Evolutionary conservation across 306 rosid species (phyloP).

Genomic region (Castanea crenata): DNA sequence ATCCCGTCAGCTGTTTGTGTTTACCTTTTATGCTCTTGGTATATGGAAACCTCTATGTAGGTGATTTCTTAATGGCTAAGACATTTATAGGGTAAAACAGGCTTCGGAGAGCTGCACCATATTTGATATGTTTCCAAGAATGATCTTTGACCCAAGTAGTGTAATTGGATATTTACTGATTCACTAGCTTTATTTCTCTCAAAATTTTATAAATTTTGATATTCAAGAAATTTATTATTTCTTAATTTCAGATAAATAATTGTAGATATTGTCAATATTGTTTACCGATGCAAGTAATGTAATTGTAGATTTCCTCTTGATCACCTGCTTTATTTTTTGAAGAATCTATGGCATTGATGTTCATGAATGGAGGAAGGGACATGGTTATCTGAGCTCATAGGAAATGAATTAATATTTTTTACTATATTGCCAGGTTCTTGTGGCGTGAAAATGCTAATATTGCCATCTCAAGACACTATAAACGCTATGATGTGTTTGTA

Average conservation of each 20-base stretch:
- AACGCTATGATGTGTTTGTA: slow-evolving; percentile 85
- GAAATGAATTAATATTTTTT: not conserved
- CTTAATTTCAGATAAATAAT: not conserved
- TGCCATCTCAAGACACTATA: slow-evolving; percentile 94
- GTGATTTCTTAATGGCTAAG: not conserved
- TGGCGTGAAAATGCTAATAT: slow-evolving; percentile 90
- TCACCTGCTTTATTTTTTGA: slow-evolving; percentile 1
- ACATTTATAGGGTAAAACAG: not conserved
- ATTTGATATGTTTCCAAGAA: not conserved
- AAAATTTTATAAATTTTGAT: not conserved
- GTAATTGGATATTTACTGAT: not conserved
- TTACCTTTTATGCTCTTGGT: slow-evolving; percentile 15
- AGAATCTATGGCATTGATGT: slow-evolving; percentile 1
- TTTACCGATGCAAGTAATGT: not conserved
- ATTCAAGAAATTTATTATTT: not conserved
- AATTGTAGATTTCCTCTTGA: not conserved
- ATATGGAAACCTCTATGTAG: not conserved
- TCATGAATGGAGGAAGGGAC: not conserved
- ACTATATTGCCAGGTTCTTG: slow-evolving; percentile 65
- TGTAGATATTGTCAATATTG: not conserved
- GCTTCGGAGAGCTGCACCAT: not conserved
- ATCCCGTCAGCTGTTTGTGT: not conserved
- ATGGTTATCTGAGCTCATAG: not conserved
- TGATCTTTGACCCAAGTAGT: not conserved
- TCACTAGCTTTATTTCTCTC: not conserved